phyloP scores from a whole-genome alignment of 805 yeast species.

The Maudiozyma bulderi region DNA sequence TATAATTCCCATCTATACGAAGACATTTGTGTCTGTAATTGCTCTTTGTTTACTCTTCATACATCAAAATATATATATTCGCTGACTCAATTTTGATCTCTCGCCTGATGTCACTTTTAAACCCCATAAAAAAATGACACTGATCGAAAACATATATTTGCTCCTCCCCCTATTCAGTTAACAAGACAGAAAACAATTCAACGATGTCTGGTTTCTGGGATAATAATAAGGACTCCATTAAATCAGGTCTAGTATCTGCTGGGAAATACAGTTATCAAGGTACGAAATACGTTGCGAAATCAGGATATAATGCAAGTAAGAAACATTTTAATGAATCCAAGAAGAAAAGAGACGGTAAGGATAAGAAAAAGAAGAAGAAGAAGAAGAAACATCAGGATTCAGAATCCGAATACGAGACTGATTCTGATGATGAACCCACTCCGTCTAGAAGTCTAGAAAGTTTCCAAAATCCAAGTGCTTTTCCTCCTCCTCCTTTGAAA shows the following conservation, averaged over 20 bases:
- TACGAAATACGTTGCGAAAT: slow-evolving; percentile 33
- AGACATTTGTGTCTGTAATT: too few species aligned
- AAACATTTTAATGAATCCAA: slow-evolving; percentile 22
- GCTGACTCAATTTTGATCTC: too few species aligned
- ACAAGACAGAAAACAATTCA: background rate
- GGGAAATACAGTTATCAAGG: slow-evolving; percentile 33
- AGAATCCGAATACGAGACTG: slow-evolving; percentile 13
- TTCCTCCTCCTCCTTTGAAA: slow-evolving; percentile 34
- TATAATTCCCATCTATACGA: too few species aligned
- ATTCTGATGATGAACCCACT: slow-evolving; percentile 3
- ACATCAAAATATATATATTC: too few species aligned
- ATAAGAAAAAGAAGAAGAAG: slow-evolving; percentile 1
- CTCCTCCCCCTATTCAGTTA: background rate
- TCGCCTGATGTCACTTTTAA: too few species aligned
- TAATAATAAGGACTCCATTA: slow-evolving; percentile 33
- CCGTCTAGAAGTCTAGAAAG: slow-evolving; percentile 4
- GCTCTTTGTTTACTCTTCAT: too few species aligned
- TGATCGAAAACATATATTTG: too few species aligned
- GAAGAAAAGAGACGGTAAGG: slow-evolving; percentile 7
- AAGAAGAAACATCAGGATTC: slow-evolving; percentile 8
- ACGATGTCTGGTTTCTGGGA: slow-evolving; percentile 32
- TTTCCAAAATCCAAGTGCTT: slow-evolving; percentile 11
- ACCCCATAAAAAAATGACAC: too few species aligned
- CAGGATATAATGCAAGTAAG: slow-evolving; percentile 34
- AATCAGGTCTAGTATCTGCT: slow-evolving; percentile 29